phyloP scores from a whole-genome alignment of 1,139 yeast genomes.

The Taphrina sp. region DNA sequence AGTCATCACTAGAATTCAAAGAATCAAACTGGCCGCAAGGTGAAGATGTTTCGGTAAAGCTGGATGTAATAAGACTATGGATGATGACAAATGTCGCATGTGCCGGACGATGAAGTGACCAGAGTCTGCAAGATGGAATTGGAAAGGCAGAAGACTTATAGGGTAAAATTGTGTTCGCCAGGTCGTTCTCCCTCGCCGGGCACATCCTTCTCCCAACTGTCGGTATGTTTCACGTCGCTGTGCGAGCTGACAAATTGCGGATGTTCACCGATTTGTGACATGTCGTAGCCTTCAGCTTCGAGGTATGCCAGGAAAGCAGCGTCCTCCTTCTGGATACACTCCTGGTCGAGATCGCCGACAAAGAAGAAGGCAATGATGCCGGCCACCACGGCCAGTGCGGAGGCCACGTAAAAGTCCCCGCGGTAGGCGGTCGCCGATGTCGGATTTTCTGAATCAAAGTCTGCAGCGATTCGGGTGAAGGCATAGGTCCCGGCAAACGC shows the following conservation, averaged over 20 bases:
- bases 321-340: constrained; percentile 77
- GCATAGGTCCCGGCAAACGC: constrained; percentile 88
- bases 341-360: constrained; percentile 79
- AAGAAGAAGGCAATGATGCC: constrained; percentile 67
- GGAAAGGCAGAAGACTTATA: too few relatives aligned
- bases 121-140: too few relatives aligned
- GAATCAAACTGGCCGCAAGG: too few relatives aligned
- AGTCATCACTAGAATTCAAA: too few relatives aligned
- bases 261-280: constrained; percentile 28
- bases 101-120: too few relatives aligned
- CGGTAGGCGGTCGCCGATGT: constrained; percentile 54
- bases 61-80: too few relatives aligned
- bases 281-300: constrained; percentile 43
- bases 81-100: too few relatives aligned
- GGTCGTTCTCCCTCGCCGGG: constrained; percentile 13
- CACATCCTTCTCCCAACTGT: constrained; percentile 6
- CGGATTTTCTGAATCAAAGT: constrained; percentile 46
- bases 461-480: constrained; percentile 65
- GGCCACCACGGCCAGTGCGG: constrained; percentile 70
- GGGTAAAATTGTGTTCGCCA: constrained; percentile 3
- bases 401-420: constrained; percentile 80
- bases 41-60: too few relatives aligned
- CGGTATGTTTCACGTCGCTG: constrained; percentile 1
- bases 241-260: background rate
- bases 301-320: constrained; percentile 64